phyloP scores from a whole-genome alignment of 805 yeast species.

The Saturnispora gosingensis region DNA sequence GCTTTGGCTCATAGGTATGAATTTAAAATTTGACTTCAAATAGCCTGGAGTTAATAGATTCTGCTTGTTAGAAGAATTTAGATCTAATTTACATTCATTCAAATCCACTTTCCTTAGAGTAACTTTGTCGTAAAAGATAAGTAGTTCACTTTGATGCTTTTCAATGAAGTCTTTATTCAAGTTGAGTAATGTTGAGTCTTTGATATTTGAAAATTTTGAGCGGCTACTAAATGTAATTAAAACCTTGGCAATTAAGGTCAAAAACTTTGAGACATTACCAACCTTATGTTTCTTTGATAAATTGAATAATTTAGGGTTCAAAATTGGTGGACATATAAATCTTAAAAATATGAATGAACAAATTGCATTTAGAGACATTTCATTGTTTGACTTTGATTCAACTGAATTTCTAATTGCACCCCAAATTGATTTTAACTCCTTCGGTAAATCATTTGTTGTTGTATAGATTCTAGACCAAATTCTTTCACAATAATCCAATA shows the following conservation, averaged over 20 bases:
- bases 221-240: slow-evolving; percentile 74
- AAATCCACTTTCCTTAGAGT: slow-evolving; percentile 61
- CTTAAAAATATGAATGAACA: slow-evolving; percentile 79
- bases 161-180: slow-evolving; percentile 60
- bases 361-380: slow-evolving; percentile 56
- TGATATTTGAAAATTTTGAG: slow-evolving; percentile 59
- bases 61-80: slow-evolving; percentile 46
- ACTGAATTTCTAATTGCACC: slow-evolving; percentile 53
- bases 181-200: slow-evolving; percentile 69
- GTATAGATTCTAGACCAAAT: slow-evolving; percentile 59
- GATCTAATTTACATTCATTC: slow-evolving; percentile 47
- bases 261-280: slow-evolving; percentile 63
- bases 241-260: slow-evolving; percentile 74
- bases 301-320: slow-evolving; percentile 81
- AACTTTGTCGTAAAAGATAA: slow-evolving; percentile 62
- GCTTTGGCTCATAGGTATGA: not conserved
- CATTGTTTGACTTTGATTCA: slow-evolving; percentile 46
- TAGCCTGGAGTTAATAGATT: not conserved
- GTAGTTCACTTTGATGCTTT: slow-evolving; percentile 45
- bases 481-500: slow-evolving; percentile 35
- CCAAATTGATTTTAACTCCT: slow-evolving; percentile 53
- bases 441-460: slow-evolving; percentile 71
- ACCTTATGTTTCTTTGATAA: slow-evolving; percentile 62
- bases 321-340: slow-evolving; percentile 81
- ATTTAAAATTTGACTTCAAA: not conserved